Evolutionary conservation across 2,329 filamentous ascomycete genomes (phyloP), one percentile per base, ranked within the genome.

Genomic region (Lachnellula occidentalis): DNA sequence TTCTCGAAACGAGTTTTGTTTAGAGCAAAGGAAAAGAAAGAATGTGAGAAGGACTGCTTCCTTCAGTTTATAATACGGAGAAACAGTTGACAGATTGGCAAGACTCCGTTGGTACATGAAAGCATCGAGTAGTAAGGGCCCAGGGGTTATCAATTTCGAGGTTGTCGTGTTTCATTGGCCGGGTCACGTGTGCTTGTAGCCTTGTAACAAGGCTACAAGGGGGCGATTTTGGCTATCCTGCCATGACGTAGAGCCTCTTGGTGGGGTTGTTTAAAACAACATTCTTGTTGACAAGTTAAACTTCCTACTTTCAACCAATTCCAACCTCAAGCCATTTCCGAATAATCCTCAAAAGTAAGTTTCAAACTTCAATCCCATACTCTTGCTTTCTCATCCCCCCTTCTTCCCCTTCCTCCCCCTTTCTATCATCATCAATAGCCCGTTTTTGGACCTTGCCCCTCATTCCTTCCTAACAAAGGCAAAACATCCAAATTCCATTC

Each of bases 261-360:
- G 41, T 43, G 42, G 50, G 37, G 41, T 34, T 17, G 11, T 2
- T 41, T 27, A 48, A 53, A 56, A 50, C 27, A 51, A 34, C 46
- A 34, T 58, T 9, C 19, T 34, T 36, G n/a, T 34, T 50, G 43
- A 50, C 54, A 45, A 42, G 24, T 21, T 50, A 53, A 14, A 43
- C 11, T 34, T 42, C n/a, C n/a, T n/a, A 21, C 34, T 34, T 50
- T 7, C 36, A 12, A 34, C 4, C 12, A n/a, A 43, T 43, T 24
- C 19, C 19, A 14, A 24, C 12, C 14, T 21, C 34, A 43, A 21
- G 49, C 34, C 22, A 41, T 19, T 19, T 12, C 17, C 5, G 21
- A 36, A 42, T 6, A 14, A 24, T 11, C 34, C 39, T n/a, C 17
- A 36, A 45, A 55, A 46, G 49, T 46, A 53, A 48, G 46, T 54